phyloP scores from a whole-genome alignment of 2,329 filamentous ascomycete species.

The Apiospora aurea region DNA sequence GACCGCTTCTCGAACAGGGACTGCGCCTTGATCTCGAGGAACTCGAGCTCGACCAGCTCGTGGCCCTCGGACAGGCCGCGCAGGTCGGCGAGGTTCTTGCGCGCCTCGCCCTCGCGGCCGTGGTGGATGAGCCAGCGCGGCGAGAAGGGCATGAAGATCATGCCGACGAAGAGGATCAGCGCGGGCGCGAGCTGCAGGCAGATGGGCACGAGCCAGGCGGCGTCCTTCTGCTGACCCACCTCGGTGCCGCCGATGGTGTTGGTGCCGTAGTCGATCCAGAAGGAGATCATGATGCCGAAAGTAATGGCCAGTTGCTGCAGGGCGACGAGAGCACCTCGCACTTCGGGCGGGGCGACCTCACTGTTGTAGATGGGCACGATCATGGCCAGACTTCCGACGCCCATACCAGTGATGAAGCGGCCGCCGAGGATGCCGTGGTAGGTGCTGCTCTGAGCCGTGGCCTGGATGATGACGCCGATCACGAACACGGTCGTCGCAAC shows the following conservation, averaged over 20 bases:
- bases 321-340: constrained; percentile 51
- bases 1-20: constrained; percentile 79
- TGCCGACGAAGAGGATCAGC: constrained; percentile 70
- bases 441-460: constrained; percentile 63
- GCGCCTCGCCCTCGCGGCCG: constrained; percentile 70
- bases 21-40: constrained; percentile 84
- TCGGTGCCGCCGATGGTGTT: constrained; percentile 67
- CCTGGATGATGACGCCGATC: constrained; percentile 73
- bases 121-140: constrained; percentile 76
- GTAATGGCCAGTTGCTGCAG: constrained; percentile 60
- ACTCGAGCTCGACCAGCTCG: constrained; percentile 76
- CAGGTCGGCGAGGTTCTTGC: constrained; percentile 66
- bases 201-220: constrained; percentile 77
- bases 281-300: constrained; percentile 70
- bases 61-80: constrained; percentile 68
- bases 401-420: constrained; percentile 76
- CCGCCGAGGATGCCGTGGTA: constrained; percentile 71
- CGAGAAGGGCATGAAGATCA: constrained; percentile 82
- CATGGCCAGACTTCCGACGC: constrained; percentile 72
- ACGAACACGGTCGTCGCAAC: constrained; percentile 72
- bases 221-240: constrained; percentile 62
- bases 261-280: constrained; percentile 71
- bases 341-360: constrained; percentile 53
- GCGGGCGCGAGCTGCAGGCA: constrained; percentile 75
- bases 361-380: constrained; percentile 66